These are phyloP conservation scores for Iris pallida DNA, from an alignment of 116 monocot genomes.

Conservation along the genomic window DNA sequence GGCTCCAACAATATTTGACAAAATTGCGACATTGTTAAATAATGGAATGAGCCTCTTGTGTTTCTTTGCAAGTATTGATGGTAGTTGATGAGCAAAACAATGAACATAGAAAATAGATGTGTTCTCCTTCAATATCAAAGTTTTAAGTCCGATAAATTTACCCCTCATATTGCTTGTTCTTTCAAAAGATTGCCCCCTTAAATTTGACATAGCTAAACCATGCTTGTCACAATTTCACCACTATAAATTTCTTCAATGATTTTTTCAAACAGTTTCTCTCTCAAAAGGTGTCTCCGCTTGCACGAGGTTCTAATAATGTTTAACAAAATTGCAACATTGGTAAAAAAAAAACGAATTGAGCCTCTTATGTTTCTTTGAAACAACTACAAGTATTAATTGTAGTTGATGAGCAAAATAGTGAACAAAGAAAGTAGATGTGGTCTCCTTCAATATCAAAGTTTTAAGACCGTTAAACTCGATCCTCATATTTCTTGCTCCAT, in stretches of 20 bases:
- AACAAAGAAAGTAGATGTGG: conserved; percentile 9
- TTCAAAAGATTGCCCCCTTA: conserved; percentile 24
- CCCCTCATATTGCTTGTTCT: conserved; percentile 21
- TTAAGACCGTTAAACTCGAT: conserved; percentile 17
- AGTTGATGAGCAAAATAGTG: neutral
- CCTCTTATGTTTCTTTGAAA: no score
- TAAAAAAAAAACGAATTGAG: no score
- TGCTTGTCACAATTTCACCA: neutral
- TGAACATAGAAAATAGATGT: conserved; percentile 12
- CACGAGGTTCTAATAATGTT: no score
- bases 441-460: conserved; percentile 15
- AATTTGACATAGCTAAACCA: neutral
- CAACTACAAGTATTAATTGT: no score
- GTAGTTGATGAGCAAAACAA: neutral
- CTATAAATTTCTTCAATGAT: no score
- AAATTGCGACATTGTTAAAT: no score
- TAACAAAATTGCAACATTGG: no score
- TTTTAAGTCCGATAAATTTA: conserved; percentile 16
- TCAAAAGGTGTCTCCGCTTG: no score
- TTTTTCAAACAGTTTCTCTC: no score
- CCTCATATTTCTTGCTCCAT: conserved; percentile 24
- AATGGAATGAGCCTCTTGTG: no score
- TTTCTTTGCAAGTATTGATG: no score
- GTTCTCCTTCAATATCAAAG: conserved; percentile 13
- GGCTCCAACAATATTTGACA: no score